Evolutionary conservation across 768 basidiomycete species (phyloP), one percentile per base, ranked within the genome.

Genomic region (Amanita muscaria): DNA sequence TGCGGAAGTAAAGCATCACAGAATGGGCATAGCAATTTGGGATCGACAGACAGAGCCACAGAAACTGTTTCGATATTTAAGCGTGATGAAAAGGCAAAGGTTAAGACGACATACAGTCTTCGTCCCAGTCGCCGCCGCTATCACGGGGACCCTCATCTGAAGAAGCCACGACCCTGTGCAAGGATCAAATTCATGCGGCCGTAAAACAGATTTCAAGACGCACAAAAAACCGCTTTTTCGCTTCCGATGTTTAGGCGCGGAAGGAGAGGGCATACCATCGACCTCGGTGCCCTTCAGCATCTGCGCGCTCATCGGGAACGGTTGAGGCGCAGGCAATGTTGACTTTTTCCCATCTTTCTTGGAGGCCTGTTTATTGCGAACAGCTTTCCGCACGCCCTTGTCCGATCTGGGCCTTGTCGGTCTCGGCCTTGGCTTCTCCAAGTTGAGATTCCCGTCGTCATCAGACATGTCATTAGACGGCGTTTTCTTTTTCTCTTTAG

Each of bases 21-120:
- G 59, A 82, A 91, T 0, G 88, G 87, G 55, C 88, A 91, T 2
- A 89, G 62, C 1, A 69, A 79, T 5, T 66, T 68, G 9, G 86
- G 86, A 51, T 90, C 86, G 5, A 69, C 63, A 15, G 59, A 51
- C 2, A 72, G 64, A 27, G 70, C 68, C 21, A 77, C 58, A 8
- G 76, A 72, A 34, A 80, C 79, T 83, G 48, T 42, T 32, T 29
- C 16, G 43, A 36, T 18, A 29, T 14, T 44, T 44, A 34, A 44
- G 43, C 18, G 32, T 15, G 16, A 36, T 27, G 43, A 31, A 15
- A 34, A 34, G n/a, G 29, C 19, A 29, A 14, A 39, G 23, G 10
- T 25, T 25, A 23, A 25, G 31, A 48, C n/a, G 23, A 49, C 68
- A 50, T 60, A 74, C 72, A 48, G 5, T 72, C 69, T 32, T 70